Conservation (phyloP, 768 basidiomycete species). For the Amyloporia xantha region DNA sequence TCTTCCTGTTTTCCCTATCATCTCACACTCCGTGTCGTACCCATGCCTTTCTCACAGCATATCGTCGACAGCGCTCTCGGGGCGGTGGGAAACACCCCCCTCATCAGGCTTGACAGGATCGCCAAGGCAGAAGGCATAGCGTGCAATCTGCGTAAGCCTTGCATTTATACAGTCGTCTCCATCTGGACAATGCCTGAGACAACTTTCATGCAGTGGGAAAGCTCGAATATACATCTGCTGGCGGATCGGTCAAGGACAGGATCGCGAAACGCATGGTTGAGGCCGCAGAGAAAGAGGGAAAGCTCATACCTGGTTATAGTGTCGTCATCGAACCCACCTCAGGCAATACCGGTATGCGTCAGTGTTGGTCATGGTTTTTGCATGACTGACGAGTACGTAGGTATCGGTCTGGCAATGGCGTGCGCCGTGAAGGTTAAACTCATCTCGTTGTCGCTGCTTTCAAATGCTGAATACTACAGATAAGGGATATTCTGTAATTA, state of each 20-base stretch:
- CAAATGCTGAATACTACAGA: conserved; percentile 68
- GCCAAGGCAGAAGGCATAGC: conserved; percentile 67
- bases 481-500: conserved; percentile 90
- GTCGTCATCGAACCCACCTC: conserved; percentile 95
- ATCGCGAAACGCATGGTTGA: conserved; percentile 97
- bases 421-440: conserved; percentile 82
- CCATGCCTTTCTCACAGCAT: conserved; percentile 28
- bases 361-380: too few species aligned
- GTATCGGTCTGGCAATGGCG: conserved; percentile 89
- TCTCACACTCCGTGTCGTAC: background rate
- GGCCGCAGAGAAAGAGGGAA: conserved; percentile 85
- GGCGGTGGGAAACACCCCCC: conserved; percentile 86
- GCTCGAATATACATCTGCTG: conserved; percentile 83
- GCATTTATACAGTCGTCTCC: too few species aligned
- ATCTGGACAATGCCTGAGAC: too few species aligned
- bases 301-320: conserved; percentile 78
- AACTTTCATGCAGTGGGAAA: conserved; percentile 80
- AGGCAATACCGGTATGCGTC: conserved; percentile 88
- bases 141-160: conserved; percentile 88
- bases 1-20: background rate
- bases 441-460: conserved; percentile 16
- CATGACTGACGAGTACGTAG: too few species aligned
- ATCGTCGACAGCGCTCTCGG: conserved; percentile 77
- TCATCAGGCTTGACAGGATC: conserved; percentile 80
- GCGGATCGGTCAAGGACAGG: conserved; percentile 93